phyloP scores from a whole-genome alignment of 345 rosid genomes.

The Corchorus olitorius region DNA sequence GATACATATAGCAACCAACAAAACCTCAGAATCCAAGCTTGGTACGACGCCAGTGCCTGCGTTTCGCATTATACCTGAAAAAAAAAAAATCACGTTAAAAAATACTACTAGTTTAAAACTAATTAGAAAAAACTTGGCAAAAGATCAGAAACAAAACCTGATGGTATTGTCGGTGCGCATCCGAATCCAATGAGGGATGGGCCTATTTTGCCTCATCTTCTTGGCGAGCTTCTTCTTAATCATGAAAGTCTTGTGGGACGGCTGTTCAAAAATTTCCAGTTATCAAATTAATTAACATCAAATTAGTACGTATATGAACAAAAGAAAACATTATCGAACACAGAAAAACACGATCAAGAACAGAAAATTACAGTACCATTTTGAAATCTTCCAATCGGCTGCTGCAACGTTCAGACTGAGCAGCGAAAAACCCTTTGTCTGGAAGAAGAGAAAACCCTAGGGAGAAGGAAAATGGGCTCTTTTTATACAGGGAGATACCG shows the following conservation, averaged over 20 bases:
- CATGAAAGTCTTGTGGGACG: conserved; percentile 90
- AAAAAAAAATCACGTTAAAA: neutral
- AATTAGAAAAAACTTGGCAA: neutral
- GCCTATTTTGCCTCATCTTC: conserved; percentile 86
- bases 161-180: conserved; percentile 71
- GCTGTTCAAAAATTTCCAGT: conserved; percentile 40
- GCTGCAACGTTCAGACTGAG: neutral
- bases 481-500: no score
- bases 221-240: conserved; percentile 75
- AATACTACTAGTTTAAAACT: neutral
- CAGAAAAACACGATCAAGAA: neutral
- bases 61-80: conserved; percentile 65
- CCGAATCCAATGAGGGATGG: conserved; percentile 77
- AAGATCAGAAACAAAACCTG: conserved; percentile 32
- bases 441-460: neutral
- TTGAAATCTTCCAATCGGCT: neutral
- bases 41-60: conserved; percentile 75
- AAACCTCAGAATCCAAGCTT: conserved; percentile 63
- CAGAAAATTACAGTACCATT: neutral
- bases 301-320: neutral
- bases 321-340: neutral
- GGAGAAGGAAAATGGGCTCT: neutral
- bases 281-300: neutral
- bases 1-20: neutral
- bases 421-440: neutral